Evolutionary conservation across 495 filamentous ascomycete species (phyloP).

Genomic region (Sordaria brevicollis): DNA sequence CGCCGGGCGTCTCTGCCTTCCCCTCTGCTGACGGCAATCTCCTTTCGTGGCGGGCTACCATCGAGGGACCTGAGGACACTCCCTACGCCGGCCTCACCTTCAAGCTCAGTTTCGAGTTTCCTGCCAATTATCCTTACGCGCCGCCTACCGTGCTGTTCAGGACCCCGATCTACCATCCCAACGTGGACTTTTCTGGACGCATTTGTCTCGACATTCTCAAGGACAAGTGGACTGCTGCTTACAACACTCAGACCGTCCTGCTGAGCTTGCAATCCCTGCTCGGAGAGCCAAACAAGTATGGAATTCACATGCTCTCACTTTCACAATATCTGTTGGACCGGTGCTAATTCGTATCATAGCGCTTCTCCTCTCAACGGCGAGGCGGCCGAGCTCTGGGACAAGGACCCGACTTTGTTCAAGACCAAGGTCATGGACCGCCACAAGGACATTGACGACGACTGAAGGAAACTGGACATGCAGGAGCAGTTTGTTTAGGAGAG

Average conservation of each 20-base stretch:
- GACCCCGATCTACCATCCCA: constrained; percentile 89
- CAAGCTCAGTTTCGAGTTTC: constrained; percentile 89
- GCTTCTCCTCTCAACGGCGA: constrained; percentile 92
- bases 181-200: constrained; percentile 83
- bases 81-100: constrained; percentile 82
- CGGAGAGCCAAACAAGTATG: constrained; percentile 94
- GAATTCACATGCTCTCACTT: not conserved
- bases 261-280: constrained; percentile 91
- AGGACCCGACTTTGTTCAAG: constrained; percentile 79
- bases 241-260: constrained; percentile 88
- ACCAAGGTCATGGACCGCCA: constrained; percentile 49
- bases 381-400: constrained; percentile 93
- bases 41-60: constrained; percentile 84
- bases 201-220: constrained; percentile 97
- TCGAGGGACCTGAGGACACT: constrained; percentile 83
- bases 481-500: constrained; percentile 23
- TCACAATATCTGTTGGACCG: not conserved
- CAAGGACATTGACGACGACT: constrained; percentile 48
- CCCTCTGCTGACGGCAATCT: constrained; percentile 85
- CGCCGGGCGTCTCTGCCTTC: constrained; percentile 91
- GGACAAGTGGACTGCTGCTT: constrained; percentile 92
- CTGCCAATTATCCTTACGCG: constrained; percentile 84
- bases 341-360: constrained; percentile 35
- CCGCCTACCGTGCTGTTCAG: constrained; percentile 90
- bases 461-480: constrained; percentile 6